Evolutionary conservation across 257 asterid genomes (phyloP), one percentile per base, ranked within the genome.

Genomic region (Scutellaria baicalensis): DNA sequence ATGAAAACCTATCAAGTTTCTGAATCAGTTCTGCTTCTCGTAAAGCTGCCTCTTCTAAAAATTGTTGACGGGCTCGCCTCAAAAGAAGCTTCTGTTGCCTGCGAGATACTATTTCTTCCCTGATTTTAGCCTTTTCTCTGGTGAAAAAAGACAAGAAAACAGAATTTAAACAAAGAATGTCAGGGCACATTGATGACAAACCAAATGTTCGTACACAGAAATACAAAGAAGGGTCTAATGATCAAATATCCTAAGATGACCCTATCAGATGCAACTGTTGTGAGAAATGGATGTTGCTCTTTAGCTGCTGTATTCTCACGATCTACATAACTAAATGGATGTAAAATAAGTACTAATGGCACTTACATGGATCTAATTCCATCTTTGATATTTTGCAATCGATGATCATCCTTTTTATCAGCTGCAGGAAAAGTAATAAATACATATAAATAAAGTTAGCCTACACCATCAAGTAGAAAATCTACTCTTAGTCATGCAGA

Each of bases 11-110:
- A 81, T 93, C 96, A 17, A 91, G 84, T 74, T 87, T 89, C 85
- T 91, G 88, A 69, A 89, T 78, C 73, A 87, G 93, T 71, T 93
- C 96, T 57, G 96, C 90, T 84, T 93, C 97, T 68, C 85, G 89
- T 69, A 81, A 74, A 81, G 97, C 87, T 70, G 99, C 93, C 75
- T 93, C 96, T 79, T 93, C 99, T 64, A 87, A 61, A 69, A 69
- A 83, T 49, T 88, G 85, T 72, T 86, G 89, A 14, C 99, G 99
- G 36, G 88, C 86, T 64, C 75, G 85, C 81, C 88, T 93, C 56
- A 81, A 17, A 51, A 83, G 84, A 73, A 89, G 91, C 86, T 87
- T 89, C 72, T 83, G 88, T 69, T 89, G 99, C 88, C 93, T 85
- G 65, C 94, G 97, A 66, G 88, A 91, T 60, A 69, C 82, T 68